These are phyloP conservation scores for Camellia japonica DNA, from an alignment of 148 eudicot genomes.

Conservation along the genomic window DNA sequence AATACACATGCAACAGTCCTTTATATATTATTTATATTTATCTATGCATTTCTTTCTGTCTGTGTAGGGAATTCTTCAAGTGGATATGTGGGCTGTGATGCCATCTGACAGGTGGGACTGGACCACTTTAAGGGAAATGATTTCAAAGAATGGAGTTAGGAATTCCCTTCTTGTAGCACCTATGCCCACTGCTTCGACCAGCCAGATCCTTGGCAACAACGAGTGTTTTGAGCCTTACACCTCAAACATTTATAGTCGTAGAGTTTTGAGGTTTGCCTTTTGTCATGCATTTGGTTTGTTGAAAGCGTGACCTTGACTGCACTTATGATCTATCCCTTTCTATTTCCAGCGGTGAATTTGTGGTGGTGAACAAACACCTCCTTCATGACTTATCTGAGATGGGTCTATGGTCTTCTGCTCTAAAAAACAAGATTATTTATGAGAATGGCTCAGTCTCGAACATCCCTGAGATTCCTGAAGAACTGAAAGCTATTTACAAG, in stretches of 20 bases:
- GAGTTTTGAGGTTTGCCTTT: slow-evolving; percentile 71
- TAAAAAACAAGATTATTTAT: slow-evolving; percentile 72
- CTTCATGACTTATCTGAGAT: slow-evolving; percentile 87
- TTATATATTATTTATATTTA: neutral
- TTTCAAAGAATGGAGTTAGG: slow-evolving; percentile 62
- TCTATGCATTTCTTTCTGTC: neutral
- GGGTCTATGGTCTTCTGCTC: slow-evolving; percentile 77
- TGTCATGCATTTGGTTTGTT: neutral
- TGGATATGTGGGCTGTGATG: slow-evolving; percentile 90
- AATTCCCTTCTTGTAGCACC: slow-evolving; percentile 94
- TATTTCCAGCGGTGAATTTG: slow-evolving; percentile 84
- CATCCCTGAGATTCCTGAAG: slow-evolving; percentile 63
- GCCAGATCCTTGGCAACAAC: slow-evolving; percentile 92
- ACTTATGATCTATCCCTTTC: neutral
- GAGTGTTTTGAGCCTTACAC: slow-evolving; percentile 97
- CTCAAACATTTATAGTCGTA: slow-evolving; percentile 81
- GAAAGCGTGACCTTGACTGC: neutral
- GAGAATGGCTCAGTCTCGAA: slow-evolving; percentile 84
- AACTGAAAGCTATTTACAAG: slow-evolving; percentile 8
- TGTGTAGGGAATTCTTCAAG: slow-evolving; percentile 77
- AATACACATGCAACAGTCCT: neutral
- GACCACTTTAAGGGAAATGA: slow-evolving; percentile 60
- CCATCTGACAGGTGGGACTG: slow-evolving; percentile 89
- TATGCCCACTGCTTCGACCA: slow-evolving; percentile 97
- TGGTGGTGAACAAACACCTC: slow-evolving; percentile 93